Conservation (phyloP, 176 grass and related monocot genomes). For the Aegilops speltoides region DNA sequence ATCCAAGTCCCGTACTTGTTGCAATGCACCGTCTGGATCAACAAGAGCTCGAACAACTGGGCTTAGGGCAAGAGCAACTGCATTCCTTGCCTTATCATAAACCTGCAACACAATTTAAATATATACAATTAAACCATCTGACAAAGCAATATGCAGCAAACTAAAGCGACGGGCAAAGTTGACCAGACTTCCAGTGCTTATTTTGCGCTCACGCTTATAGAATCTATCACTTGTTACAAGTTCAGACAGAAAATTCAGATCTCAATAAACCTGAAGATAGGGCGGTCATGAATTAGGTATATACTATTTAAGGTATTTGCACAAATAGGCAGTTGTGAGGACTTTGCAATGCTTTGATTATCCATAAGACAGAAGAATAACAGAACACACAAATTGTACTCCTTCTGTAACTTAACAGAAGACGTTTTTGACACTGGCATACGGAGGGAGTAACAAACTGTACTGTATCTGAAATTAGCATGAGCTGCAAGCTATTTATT, state of each 20-base stretch:
- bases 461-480: not conserved
- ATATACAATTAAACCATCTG: not conserved
- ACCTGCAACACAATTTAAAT: conserved; percentile 44
- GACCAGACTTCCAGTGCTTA: not conserved
- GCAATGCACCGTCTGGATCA: conserved; percentile 96
- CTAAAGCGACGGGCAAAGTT: not conserved
- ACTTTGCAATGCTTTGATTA: not conserved
- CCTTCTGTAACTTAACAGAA: too few species aligned
- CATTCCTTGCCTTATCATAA: conserved; percentile 99
- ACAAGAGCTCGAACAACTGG: conserved; percentile 97
- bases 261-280: not conserved
- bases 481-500: conserved; percentile 21
- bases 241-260: not conserved
- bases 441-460: not conserved
- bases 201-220: not conserved
- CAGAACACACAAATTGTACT: not conserved
- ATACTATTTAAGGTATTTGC: not conserved
- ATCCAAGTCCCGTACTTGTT: conserved; percentile 87
- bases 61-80: conserved; percentile 92
- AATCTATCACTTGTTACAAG: conserved; percentile 15
- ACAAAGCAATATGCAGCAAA: not conserved
- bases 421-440: too few species aligned
- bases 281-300: not conserved
- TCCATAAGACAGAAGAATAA: conserved; percentile 4
- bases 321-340: not conserved